Percentiles rank a stretch among this genome's conserved stretches.
These are phyloP conservation scores for Endoconidiophora laricicola DNA, from an alignment of 2,329 filamentous ascomycete genomes.

Conservation along the genomic window DNA sequence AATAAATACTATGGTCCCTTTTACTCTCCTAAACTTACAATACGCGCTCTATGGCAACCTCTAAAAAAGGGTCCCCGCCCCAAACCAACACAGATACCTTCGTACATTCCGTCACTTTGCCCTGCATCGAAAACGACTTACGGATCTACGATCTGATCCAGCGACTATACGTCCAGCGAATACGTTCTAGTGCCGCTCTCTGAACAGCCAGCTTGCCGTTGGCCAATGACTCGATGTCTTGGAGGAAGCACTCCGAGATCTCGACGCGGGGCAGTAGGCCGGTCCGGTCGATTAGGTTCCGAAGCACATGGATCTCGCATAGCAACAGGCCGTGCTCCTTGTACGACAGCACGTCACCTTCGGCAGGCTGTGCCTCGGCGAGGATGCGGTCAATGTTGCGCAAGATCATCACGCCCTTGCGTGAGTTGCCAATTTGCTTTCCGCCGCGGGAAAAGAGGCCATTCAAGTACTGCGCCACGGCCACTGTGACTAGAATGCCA, in stretches of 20 bases:
- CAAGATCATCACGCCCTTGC: slow-evolving; percentile 58
- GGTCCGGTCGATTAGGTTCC: slow-evolving; percentile 41
- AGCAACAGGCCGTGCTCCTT: slow-evolving; percentile 83
- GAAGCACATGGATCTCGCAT: slow-evolving; percentile 74
- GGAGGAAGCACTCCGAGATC: slow-evolving; percentile 68
- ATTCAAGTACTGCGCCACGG: slow-evolving; percentile 54
- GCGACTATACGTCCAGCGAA: slow-evolving; percentile 77
- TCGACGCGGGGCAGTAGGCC: slow-evolving; percentile 50
- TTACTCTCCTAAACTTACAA: no score
- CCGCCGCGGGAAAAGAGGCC: slow-evolving; percentile 54
- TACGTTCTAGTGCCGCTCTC: slow-evolving; percentile 60
- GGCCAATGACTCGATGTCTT: slow-evolving; percentile 73
- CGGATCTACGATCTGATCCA: slow-evolving; percentile 35
- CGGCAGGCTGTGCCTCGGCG: slow-evolving; percentile 48
- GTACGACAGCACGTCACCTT: slow-evolving; percentile 65
- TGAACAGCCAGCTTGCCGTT: slow-evolving; percentile 69
- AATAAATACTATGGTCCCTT: no score
- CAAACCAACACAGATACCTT: no score
- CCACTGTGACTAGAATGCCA: slow-evolving; percentile 72
- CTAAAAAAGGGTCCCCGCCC: no score
- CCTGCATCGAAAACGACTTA: neutral
- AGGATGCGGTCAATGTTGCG: slow-evolving; percentile 78
- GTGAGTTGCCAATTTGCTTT: slow-evolving; percentile 45
- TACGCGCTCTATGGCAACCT: no score
- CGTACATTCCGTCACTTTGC: neutral